Base-by-base conservation (phyloP, 2,329 filamentous ascomycete genomes). In the Exophiala sp. region DNA sequence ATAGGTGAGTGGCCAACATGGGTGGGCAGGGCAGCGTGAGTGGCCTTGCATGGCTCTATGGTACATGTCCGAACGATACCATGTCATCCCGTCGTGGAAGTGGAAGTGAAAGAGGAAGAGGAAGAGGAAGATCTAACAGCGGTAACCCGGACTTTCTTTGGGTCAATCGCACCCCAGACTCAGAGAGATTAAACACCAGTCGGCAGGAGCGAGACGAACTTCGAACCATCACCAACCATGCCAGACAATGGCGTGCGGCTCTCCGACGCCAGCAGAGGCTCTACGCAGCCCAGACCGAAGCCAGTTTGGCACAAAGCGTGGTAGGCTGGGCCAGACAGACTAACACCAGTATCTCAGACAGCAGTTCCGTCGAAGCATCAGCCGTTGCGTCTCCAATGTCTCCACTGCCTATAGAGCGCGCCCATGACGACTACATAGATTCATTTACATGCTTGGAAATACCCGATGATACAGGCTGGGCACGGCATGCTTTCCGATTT, bases 171-270 rank as follows among this genome's bases (percentile, higher is more conserved):
- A 50, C 46, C 11, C 50, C 53, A 30, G 53, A 53, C 14, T 56
- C 53, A 9, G 53, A 53, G 10, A 46, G 42, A 16, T 41, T 56
- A 19, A 50, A 50, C 9, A 43, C 53, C 6, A 56, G 46, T 16
- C 46, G 53, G 46, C 50, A 53, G 27, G 50, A 53, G 39, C 43
- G 53, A 19, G 53, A 56, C 21, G 53, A 53, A 22, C 46, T 56
- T 29, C 50, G 53, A 44, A 53, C 50, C 10, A 56, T 56, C 27
- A 56, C 53, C 35, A 56, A 43, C 35, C 53, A 56, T 46, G 53
- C 53, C 14, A 44, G 53, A 35, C 46, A 52, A 24, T 56, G 53
- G 53, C 50, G 53, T 2, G 53, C 53, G 10, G 39, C 50, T 22
- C 29, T 54, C 23, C 35, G 54, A 18, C 51, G 54, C 9, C 50